Percentiles rank a stretch among this genome's conserved stretches.
These are phyloP conservation scores for Russula sp. DNA, from an alignment of 768 basidiomycete species.

Conservation along the genomic window DNA sequence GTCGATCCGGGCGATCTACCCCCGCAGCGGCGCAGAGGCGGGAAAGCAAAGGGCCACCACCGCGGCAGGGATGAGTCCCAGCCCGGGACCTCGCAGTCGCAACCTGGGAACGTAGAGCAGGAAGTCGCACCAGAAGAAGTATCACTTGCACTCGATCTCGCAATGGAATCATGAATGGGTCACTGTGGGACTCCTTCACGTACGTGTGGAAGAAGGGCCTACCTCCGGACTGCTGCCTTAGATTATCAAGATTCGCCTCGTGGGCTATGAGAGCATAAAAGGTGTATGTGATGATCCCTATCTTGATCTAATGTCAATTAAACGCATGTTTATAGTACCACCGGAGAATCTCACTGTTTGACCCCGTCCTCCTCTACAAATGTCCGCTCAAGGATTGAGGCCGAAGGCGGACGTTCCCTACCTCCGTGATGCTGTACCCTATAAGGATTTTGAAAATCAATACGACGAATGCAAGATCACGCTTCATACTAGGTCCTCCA, in stretches of 20 bases:
- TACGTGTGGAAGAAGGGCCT: background rate
- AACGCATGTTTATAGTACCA: background rate
- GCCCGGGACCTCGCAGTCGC: background rate
- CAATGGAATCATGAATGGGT: conserved; percentile 9
- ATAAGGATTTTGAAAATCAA: background rate
- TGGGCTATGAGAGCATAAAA: background rate
- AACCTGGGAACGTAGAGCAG: background rate
- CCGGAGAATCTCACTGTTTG: background rate
- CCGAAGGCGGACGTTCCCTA: too few species aligned
- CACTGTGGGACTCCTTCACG: background rate
- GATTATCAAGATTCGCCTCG: background rate
- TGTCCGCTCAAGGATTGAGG: background rate
- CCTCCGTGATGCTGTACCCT: background rate
- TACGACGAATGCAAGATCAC: background rate
- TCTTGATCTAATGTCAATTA: background rate
- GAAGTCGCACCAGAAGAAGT: background rate
- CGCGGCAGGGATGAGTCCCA: background rate
- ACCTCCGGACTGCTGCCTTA: background rate
- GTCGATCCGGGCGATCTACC: conserved; percentile 4
- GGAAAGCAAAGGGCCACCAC: conserved; percentile 7
- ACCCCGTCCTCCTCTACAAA: background rate
- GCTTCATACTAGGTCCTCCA: background rate
- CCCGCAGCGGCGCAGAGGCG: conserved; percentile 1
- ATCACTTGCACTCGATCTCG: background rate
- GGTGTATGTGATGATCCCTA: background rate